Evolutionary conservation across 169 alveolate species (phyloP).

Genomic region (Eimeria tenella): DNA sequence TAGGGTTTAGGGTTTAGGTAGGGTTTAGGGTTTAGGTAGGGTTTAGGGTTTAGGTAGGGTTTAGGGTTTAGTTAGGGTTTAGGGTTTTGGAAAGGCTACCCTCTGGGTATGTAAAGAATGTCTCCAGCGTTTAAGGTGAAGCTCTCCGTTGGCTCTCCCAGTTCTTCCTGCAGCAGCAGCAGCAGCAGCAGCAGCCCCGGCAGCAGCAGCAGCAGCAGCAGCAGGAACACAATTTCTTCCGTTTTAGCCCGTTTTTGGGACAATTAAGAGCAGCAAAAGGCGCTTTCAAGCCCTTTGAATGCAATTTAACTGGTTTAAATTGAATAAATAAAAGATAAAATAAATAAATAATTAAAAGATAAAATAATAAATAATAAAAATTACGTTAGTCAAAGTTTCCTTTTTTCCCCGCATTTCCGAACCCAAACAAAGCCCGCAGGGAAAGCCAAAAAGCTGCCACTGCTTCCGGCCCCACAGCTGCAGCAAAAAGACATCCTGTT

Average conservation of each 20-base stretch:
- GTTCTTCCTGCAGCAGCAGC: constrained; percentile 42
- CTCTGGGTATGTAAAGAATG: constrained; percentile 80
- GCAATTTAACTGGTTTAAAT: background rate
- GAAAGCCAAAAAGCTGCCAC: constrained; percentile 59
- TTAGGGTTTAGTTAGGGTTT: too few species aligned
- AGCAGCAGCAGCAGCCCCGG: constrained; percentile 34
- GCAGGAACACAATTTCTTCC: too few species aligned
- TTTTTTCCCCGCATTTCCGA: constrained; percentile 79
- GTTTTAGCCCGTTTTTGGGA: too few species aligned
- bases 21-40: too few species aligned
- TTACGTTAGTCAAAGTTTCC: constrained; percentile 30
- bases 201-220: background rate
- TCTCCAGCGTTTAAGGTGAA: constrained; percentile 65
- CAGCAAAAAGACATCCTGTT: constrained; percentile 77
- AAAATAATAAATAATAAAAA: too few species aligned
- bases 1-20: too few species aligned
- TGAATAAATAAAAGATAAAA: too few species aligned
- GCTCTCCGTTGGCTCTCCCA: constrained; percentile 44
- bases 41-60: too few species aligned
- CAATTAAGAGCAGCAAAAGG: background rate
- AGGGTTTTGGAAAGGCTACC: constrained; percentile 55
- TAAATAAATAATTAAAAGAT: too few species aligned
- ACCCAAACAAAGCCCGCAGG: constrained; percentile 16
- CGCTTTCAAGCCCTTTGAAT: background rate
- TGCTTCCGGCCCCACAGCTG: constrained; percentile 79